phyloP scores from a whole-genome alignment of 768 basidiomycete species.

The Chalciporus chontae region DNA sequence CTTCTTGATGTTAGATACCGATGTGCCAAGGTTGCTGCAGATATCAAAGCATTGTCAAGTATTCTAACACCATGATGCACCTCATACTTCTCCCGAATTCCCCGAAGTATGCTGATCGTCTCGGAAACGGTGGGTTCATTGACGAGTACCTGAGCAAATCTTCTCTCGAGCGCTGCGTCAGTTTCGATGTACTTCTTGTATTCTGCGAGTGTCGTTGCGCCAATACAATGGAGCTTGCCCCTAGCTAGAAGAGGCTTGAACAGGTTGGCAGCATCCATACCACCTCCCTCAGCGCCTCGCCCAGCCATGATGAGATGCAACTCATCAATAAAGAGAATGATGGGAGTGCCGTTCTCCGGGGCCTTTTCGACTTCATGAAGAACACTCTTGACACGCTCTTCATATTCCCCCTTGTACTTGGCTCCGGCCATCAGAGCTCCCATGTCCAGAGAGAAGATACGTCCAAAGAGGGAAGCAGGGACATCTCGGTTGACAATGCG shows the following conservation, averaged over 20 bases:
- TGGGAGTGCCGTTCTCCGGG: slow-evolving; percentile 65
- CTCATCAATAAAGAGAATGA: slow-evolving; percentile 96
- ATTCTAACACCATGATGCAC: slow-evolving; percentile 91
- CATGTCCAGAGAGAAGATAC: slow-evolving; percentile 88
- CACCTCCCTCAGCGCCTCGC: slow-evolving; percentile 74
- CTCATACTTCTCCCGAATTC: slow-evolving; percentile 92
- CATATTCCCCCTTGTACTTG: slow-evolving; percentile 94
- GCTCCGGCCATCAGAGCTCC: slow-evolving; percentile 93
- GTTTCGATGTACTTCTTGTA: slow-evolving; percentile 93
- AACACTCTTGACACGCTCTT: slow-evolving; percentile 92
- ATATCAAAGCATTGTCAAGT: slow-evolving; percentile 81
- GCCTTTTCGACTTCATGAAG: slow-evolving; percentile 92
- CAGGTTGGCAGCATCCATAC: slow-evolving; percentile 92
- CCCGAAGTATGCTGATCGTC: slow-evolving; percentile 90
- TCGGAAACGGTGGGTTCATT: slow-evolving; percentile 89
- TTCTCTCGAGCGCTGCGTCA: slow-evolving; percentile 85
- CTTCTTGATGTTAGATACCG: slow-evolving; percentile 85
- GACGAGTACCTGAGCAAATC: slow-evolving; percentile 91
- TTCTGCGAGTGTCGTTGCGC: slow-evolving; percentile 90
- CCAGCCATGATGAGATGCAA: slow-evolving; percentile 93
- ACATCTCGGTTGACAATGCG: slow-evolving; percentile 94
- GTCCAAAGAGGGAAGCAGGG: slow-evolving; percentile 66
- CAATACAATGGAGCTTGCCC: slow-evolving; percentile 75
- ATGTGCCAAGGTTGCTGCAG: slow-evolving; percentile 87
- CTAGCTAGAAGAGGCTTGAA: slow-evolving; percentile 91